A percentile compares a stretch with the other conserved stretches of the same genome.
These are phyloP conservation scores for Dipsacomyces acuminosporus DNA, from an alignment of 371 early-diverging fungal species.

Conservation along the genomic window DNA sequence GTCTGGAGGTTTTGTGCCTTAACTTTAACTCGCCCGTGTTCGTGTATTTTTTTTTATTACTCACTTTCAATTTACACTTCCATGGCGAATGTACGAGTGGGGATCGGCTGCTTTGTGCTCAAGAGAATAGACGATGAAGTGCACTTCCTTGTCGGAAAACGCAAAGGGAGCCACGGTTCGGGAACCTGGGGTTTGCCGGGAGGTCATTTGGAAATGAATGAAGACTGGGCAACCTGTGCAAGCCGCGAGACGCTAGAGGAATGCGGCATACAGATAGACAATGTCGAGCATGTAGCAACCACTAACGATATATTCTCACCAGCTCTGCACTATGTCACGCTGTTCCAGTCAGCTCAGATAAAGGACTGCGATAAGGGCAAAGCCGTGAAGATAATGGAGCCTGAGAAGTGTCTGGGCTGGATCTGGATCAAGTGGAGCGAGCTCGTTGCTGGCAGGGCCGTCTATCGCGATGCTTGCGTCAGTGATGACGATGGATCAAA, in stretches of 20 bases:
- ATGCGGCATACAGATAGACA: constrained; percentile 2
- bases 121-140: neutral
- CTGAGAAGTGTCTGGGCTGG: constrained; percentile 16
- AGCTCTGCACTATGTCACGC: constrained; percentile 5
- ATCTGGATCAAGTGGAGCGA: constrained; percentile 18
- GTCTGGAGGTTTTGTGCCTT: too few relatives aligned
- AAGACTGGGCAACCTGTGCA: constrained; percentile 11
- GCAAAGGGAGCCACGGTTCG: constrained; percentile 10
- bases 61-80: neutral
- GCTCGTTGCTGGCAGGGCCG: neutral
- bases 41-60: neutral
- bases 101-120: constrained; percentile 19
- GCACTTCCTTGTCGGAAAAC: constrained; percentile 11
- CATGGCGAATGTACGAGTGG: constrained; percentile 8
- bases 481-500: neutral
- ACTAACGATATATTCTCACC: constrained; percentile 7
- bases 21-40: too few relatives aligned
- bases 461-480: constrained; percentile 8
- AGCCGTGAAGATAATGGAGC: constrained; percentile 12
- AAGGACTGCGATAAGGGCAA: neutral
- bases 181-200: constrained; percentile 17
- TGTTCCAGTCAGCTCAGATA: neutral
- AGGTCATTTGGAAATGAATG: constrained; percentile 18
- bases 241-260: constrained; percentile 13
- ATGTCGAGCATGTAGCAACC: neutral